Base-by-base conservation (phyloP, 768 basidiomycete species). In the Russula dissimulans region DNA sequence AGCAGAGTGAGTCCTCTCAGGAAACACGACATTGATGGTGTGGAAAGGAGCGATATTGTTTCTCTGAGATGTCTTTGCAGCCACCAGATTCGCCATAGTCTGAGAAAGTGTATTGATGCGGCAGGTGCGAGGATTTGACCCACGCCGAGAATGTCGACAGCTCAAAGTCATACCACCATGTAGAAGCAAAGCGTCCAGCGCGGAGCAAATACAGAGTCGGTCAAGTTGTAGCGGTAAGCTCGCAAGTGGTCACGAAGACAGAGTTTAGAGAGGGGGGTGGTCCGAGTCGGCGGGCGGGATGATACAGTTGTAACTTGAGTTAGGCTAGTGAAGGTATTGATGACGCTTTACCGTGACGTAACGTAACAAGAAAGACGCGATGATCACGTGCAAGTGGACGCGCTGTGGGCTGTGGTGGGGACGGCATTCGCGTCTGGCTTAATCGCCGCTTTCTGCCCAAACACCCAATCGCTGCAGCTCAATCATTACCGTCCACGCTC, bases 111-210 rank as follows among this genome's bases (percentile, higher is more conserved):
- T 51, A 52, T 41, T 57, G 43, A 46, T 39, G 22, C 32, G 51
- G 7, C 56, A 48, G 32, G 41, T 38, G 29, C 56, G 44, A 42
- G 51, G 56, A 36, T 61, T 39, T 11, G 39, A 31, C 26, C 51
- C 39, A 46, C 50, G 51, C 44, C 34, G 49, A 41, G 51, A 43
- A 47, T 50, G 17, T 57, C 46, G 60, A 51, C 60, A 57, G 36
- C 31, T 61, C 22, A 31, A 52, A 14, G 45, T 51, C 60, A 61
- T 61, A 32, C 56, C 60, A 57, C 52, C 50, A 54, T 47, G 46
- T 51, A 54, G 39, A 52, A 52, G 45, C 44, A 47, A 44, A 47
- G 60, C 60, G 60, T 57, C 60, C 60, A 61, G 60, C 60, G 60
- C 60, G 10, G 50, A 47, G 44, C 39, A 26, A 43, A 22, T 8